A percentile compares a stretch with the other conserved stretches of the same genome.
Evolutionary conservation across 768 basidiomycete genomes (phyloP).

Genomic region (Boletus bicolor): DNA sequence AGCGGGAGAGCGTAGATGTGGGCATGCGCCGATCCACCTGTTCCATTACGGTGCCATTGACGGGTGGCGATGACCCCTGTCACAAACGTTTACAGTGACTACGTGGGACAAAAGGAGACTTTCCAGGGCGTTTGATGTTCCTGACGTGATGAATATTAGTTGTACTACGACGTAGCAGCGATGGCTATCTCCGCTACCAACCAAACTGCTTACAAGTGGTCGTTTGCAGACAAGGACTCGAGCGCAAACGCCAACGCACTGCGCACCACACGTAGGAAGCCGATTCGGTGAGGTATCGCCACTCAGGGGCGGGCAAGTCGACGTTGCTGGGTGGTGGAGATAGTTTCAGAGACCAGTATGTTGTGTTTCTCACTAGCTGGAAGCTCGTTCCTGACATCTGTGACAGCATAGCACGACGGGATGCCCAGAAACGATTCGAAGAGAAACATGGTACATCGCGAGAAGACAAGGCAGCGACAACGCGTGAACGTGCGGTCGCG

Average conservation of each 20-base stretch:
- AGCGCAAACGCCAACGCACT: constrained; percentile 58
- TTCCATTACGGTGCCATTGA: background rate
- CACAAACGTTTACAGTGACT: no score
- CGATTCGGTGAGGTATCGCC: constrained; percentile 45
- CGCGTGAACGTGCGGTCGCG: constrained; percentile 59
- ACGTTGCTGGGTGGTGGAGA: constrained; percentile 81
- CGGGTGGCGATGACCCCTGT: background rate
- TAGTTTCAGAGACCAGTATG: constrained; percentile 76
- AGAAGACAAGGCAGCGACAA: constrained; percentile 50
- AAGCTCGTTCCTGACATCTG: constrained; percentile 5
- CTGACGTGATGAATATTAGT: no score
- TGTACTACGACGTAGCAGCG: no score
- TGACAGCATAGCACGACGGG: constrained; percentile 66
- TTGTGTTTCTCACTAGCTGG: background rate
- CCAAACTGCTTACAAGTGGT: constrained; percentile 55
- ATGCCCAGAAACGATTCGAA: constrained; percentile 63
- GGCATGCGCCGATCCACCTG: background rate
- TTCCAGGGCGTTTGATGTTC: no score
- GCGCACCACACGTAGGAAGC: constrained; percentile 57
- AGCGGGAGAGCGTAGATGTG: background rate
- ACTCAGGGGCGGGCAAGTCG: constrained; percentile 53
- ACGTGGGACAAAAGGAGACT: no score
- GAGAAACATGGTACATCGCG: constrained; percentile 41
- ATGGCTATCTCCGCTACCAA: no score
- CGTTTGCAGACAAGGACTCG: constrained; percentile 67